phyloP scores from a whole-genome alignment of 1,284 basidiomycete genomes.

The Trametes sp. region DNA sequence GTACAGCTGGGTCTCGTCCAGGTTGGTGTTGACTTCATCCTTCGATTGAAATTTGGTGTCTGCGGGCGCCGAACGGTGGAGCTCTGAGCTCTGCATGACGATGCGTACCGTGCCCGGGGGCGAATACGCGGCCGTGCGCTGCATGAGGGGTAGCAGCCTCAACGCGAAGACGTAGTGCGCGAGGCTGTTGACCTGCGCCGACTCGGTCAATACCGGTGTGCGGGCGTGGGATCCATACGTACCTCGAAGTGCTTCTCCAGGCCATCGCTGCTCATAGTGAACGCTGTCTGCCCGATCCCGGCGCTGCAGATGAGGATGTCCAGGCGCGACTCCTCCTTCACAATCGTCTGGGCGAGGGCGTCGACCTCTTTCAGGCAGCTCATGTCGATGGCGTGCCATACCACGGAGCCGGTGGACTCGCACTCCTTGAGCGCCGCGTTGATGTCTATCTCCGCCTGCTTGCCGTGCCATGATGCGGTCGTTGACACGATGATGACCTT shows the following conservation, averaged over 20 bases:
- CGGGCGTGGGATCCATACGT: not conserved
- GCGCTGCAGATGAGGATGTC: conserved; percentile 43
- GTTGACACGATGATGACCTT: conserved; percentile 39
- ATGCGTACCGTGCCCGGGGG: conserved; percentile 33
- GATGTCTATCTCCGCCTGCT: conserved; percentile 43
- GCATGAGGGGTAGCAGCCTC: conserved; percentile 35
- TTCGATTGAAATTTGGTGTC: conserved; percentile 32
- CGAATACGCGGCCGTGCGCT: conserved; percentile 34
- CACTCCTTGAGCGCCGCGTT: conserved; percentile 71
- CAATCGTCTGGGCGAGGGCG: conserved; percentile 33
- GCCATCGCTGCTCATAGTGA: conserved; percentile 37
- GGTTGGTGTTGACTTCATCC: conserved; percentile 35
- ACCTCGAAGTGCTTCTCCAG: conserved; percentile 40
- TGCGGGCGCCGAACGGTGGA: conserved; percentile 31
- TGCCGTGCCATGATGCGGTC: conserved; percentile 39
- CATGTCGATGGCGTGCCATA: conserved; percentile 37
- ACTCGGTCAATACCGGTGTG: not conserved
- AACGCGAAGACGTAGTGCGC: conserved; percentile 35
- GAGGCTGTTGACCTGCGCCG: conserved; percentile 35
- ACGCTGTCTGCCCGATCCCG: conserved; percentile 39
- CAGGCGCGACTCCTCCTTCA: conserved; percentile 32
- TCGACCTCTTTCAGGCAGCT: conserved; percentile 37
- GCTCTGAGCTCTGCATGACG: conserved; percentile 38
- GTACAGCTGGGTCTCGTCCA: conserved; percentile 32
- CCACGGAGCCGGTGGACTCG: conserved; percentile 53